Percentiles rank a stretch among this genome's conserved stretches.
Evolutionary conservation across 2,329 filamentous ascomycete species (phyloP).

Genomic region (Pyrenophora graminea): DNA sequence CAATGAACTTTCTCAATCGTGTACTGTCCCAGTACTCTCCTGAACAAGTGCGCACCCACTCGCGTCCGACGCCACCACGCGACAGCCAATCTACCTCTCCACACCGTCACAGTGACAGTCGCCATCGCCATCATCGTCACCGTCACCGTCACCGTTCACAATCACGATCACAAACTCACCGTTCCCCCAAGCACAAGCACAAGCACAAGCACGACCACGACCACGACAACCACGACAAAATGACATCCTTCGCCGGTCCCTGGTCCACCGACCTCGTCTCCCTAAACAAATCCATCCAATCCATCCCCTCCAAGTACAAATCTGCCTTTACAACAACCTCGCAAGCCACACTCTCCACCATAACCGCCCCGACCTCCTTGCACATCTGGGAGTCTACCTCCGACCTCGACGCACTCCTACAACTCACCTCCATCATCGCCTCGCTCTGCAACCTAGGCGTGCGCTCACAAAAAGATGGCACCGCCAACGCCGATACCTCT

Average conservation of each 20-base stretch:
- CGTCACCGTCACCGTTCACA: background rate
- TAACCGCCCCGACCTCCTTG: constrained; percentile 29
- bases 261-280: constrained; percentile 31
- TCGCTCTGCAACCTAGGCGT: constrained; percentile 33
- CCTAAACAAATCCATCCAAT: constrained; percentile 30
- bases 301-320: constrained; percentile 33
- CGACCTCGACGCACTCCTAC: constrained; percentile 39
- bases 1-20: constrained; percentile 18
- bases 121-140: background rate
- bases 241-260: constrained; percentile 31
- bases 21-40: constrained; percentile 9
- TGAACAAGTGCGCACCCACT: background rate
- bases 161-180: background rate
- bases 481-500: background rate
- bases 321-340: constrained; percentile 27
- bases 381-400: constrained; percentile 43
- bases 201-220: constrained; percentile 11
- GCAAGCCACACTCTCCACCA: constrained; percentile 21
- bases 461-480: constrained; percentile 15
- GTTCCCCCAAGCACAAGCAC: constrained; percentile 10
- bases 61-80: background rate
- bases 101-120: background rate
- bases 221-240: constrained; percentile 4
- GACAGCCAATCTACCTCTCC: background rate
- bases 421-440: constrained; percentile 37